These are phyloP conservation scores for Castanea crenata DNA, from an alignment of 306 rosid genomes.

Conservation along the genomic window DNA sequence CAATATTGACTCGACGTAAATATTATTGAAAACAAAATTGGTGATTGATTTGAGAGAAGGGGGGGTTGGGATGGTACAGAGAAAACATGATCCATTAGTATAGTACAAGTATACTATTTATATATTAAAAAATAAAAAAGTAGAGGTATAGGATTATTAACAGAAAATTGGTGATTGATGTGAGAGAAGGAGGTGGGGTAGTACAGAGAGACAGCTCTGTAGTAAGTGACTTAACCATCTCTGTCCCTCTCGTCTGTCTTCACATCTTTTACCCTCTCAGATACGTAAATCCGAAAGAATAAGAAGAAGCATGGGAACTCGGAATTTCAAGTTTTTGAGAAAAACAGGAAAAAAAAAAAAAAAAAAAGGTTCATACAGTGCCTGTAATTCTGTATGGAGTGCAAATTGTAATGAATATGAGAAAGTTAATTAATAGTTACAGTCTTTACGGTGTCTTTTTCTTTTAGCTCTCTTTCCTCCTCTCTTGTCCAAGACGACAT, in stretches of 20 bases:
- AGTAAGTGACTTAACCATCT: slow-evolving; percentile 68
- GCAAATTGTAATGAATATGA: slow-evolving; percentile 2
- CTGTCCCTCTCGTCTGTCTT: slow-evolving; percentile 34
- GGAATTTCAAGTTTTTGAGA: slow-evolving; percentile 28
- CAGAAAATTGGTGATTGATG: slow-evolving; percentile 45
- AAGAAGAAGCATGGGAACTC: slow-evolving; percentile 39
- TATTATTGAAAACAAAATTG: not conserved
- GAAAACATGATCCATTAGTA: too few species aligned
- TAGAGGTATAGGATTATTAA: slow-evolving; percentile 32
- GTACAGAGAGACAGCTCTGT: slow-evolving; percentile 34
- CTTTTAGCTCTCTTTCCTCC: not conserved
- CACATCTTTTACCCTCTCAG: slow-evolving; percentile 69
- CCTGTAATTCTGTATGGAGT: not conserved
- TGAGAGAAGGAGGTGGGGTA: slow-evolving; percentile 46
- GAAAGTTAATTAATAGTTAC: not conserved
- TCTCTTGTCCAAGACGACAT: not conserved
- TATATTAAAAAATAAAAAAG: too few species aligned
- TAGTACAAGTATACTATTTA: too few species aligned
- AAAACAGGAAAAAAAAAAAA: slow-evolving; percentile 10
- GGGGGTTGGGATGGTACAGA: too few species aligned
- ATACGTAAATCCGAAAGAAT: slow-evolving; percentile 58
- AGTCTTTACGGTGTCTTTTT: not conserved
- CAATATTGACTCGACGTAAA: too few species aligned
- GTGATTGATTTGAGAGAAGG: too few species aligned
- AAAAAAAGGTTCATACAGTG: slow-evolving; percentile 15